These are phyloP conservation scores for Xylaria flabelliformis DNA, from an alignment of 495 filamentous ascomycete species.

Conservation along the genomic window DNA sequence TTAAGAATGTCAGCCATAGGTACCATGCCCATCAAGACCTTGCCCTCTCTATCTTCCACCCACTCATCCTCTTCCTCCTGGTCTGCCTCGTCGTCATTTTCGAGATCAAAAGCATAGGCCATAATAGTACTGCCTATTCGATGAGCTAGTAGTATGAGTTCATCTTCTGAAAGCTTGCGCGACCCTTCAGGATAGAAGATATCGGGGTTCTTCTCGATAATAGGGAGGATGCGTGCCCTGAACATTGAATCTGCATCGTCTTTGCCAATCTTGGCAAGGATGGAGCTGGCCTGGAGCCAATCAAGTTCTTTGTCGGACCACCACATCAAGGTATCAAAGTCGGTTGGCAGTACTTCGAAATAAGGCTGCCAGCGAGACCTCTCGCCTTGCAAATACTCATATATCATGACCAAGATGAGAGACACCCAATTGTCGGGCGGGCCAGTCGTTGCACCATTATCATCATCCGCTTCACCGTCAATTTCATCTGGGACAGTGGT, in stretches of 20 bases:
- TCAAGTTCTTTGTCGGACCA: slow-evolving; percentile 76
- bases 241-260: slow-evolving; percentile 74
- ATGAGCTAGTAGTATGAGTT: slow-evolving; percentile 69
- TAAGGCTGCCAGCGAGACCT: slow-evolving; percentile 79
- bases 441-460: slow-evolving; percentile 33
- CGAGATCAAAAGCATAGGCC: slow-evolving; percentile 93
- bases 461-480: slow-evolving; percentile 42
- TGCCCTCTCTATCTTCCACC: slow-evolving; percentile 72
- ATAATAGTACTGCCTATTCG: slow-evolving; percentile 87
- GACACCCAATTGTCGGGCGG: slow-evolving; percentile 53
- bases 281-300: slow-evolving; percentile 77
- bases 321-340: slow-evolving; percentile 90
- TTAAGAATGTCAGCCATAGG: slow-evolving; percentile 93
- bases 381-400: slow-evolving; percentile 69
- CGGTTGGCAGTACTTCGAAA: slow-evolving; percentile 75
- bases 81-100: slow-evolving; percentile 56
- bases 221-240: slow-evolving; percentile 63
- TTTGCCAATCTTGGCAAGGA: slow-evolving; percentile 80
- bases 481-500: slow-evolving; percentile 37
- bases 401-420: slow-evolving; percentile 81
- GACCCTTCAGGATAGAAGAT: slow-evolving; percentile 59
- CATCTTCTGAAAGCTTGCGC: slow-evolving; percentile 48
- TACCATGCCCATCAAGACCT: slow-evolving; percentile 79
- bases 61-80: slow-evolving; percentile 66
- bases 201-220: slow-evolving; percentile 50